A percentile compares a stretch with the other conserved stretches of the same genome.
Evolutionary conservation across 2,329 filamentous ascomycete genomes (phyloP).

Genomic region (Diaporthe sp.): DNA sequence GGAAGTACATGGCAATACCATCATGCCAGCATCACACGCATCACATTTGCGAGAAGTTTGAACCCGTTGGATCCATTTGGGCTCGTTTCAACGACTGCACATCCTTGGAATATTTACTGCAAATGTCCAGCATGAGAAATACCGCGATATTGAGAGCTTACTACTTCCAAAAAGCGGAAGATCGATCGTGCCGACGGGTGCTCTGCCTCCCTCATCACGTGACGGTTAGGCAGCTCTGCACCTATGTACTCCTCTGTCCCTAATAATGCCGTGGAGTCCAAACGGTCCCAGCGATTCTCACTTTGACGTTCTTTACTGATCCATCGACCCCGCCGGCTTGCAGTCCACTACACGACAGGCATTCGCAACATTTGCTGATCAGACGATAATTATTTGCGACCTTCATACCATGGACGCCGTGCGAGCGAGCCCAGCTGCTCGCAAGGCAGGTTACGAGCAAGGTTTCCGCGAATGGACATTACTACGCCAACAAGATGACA

Average conservation of each 20-base stretch:
- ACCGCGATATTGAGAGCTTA: too few species aligned
- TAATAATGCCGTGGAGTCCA: not conserved
- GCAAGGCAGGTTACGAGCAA: not conserved
- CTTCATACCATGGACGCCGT: not conserved
- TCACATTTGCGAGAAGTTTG: too few species aligned
- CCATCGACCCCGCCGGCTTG: not conserved
- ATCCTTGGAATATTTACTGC: too few species aligned
- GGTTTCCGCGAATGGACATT: not conserved
- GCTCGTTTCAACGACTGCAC: too few species aligned
- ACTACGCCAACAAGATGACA: not conserved
- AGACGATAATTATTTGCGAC: not conserved
- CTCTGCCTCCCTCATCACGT: too few species aligned
- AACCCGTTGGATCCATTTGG: too few species aligned
- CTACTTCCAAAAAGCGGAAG: too few species aligned
- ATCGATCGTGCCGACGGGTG: too few species aligned
- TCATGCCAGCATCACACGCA: too few species aligned
- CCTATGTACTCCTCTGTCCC: not conserved
- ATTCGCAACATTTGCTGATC: not conserved
- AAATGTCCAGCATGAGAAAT: too few species aligned
- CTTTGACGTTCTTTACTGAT: not conserved
- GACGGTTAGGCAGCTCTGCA: not conserved
- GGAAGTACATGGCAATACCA: too few species aligned
- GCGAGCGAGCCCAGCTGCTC: not conserved
- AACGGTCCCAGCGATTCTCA: not conserved
- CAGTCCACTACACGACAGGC: not conserved